Base-by-base conservation (phyloP, 768 basidiomycete genomes). In the Rhizopogon salebrosus region DNA sequence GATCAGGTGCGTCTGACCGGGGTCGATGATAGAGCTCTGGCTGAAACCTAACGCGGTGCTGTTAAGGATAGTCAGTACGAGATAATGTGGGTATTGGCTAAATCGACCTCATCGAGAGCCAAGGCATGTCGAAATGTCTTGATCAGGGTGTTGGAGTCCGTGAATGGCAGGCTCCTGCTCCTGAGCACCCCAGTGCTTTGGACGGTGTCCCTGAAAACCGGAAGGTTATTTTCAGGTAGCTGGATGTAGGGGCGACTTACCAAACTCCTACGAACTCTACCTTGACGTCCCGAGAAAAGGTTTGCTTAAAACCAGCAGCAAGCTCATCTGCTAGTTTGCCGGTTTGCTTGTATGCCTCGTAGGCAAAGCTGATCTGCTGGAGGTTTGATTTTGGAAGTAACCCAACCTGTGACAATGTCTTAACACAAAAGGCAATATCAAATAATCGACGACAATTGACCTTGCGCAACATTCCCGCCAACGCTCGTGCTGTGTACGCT, bases 201-300 rank as follows among this genome's bases (percentile, higher is more conserved):
- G 3, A 92, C 89, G 0, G 89, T 92, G 54, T 92, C 89, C 89
- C 88, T 80, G 50, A 36, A 5, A 18, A 52, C 5, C 13, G 16
- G 38, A 16, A 37, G 23, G 27, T 65, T 26, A 57, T 41, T 3
- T 27, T 38, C 29, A 20, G 39, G 10, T 29, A 37, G 45, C 13
- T n/a, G 7, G 14, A 16, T 22, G 38, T 3, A 3, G 35, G 35
- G 31, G 38, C 8, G 45, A 27, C 78, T 23, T 58, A 87, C 88
- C 88, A 92, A 42, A 89, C 83, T 1, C 90, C 90, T 42, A 93
- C 66, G 50, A 92, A 92, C 13, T 90, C 85, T n/a, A 92, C 75
- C 18, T 75, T 69, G 6, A 91, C 85, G n/a, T 70, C 65, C 31
- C 73, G 78, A 49, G 82, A 86, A 63, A 88, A 92, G 0, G 84